Evolutionary conservation across 2,329 filamentous ascomycete genomes (phyloP).

Genomic region (Cercospora zeae-maydis): DNA sequence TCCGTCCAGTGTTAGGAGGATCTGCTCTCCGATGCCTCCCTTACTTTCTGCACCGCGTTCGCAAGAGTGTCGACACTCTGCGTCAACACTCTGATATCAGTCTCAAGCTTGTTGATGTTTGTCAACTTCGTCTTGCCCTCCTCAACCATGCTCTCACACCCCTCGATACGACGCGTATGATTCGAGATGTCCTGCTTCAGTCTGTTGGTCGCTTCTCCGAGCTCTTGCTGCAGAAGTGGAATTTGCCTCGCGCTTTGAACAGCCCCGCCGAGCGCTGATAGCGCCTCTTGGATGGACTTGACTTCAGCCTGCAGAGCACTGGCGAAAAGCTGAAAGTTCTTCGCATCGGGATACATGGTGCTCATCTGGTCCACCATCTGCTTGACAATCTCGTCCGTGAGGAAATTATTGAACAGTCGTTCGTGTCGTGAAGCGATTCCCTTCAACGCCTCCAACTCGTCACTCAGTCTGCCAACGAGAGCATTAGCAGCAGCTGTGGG

Average conservation of each 20-base stretch:
- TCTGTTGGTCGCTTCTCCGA: background rate
- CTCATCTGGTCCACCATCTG: conserved; percentile 14
- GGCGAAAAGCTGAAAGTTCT: background rate
- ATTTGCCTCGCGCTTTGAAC: background rate
- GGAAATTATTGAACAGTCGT: conserved; percentile 11
- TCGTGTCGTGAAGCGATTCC: background rate
- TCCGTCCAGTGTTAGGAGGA: background rate
- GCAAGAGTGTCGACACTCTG: background rate
- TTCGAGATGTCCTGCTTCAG: background rate
- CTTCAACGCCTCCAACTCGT: conserved; percentile 9
- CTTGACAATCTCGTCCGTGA: conserved; percentile 13
- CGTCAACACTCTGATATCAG: background rate
- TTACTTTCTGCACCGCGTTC: background rate
- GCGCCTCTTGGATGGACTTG: background rate
- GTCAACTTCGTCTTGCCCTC: background rate
- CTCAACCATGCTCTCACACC: background rate
- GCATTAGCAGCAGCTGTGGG: background rate
- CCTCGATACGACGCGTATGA: background rate
- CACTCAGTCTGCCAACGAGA: background rate
- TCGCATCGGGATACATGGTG: conserved; percentile 12
- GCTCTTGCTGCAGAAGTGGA: background rate
- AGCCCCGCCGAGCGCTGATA: background rate
- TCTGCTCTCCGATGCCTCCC: background rate
- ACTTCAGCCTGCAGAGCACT: background rate
- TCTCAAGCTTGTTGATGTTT: background rate